Evolutionary conservation across 192 early-diverging fungal species (phyloP), one percentile per base, ranked within the genome.

Genomic region (Dimargaris verticillata): DNA sequence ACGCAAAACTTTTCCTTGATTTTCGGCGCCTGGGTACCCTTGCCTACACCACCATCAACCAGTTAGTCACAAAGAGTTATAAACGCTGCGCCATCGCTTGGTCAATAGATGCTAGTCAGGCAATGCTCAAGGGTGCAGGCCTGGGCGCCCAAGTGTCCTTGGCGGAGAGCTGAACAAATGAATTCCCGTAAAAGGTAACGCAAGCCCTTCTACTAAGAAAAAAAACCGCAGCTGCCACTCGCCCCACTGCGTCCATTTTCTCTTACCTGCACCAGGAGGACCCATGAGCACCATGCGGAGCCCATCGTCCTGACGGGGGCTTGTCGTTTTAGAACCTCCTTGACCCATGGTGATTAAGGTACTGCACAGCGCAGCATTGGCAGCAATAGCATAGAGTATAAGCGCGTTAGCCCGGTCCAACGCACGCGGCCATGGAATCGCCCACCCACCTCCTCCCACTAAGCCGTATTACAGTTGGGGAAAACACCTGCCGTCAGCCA

Each of bases 1-100:
- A 89, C 81, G 69, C 91, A 91, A 80, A 82, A 97, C 70, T 84
- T 80, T 33, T 96, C 91, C 83, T 95, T 95, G 72, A 99, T 96
- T 55, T 68, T 75, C 54, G 94, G 94, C 20, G 94, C 91, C 80
- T 97, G 93, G 57, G 93, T 96, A 29, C 91, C 90, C 79, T 94
- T 92, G 60, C 88, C 79, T 66, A 74, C 10, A 55, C 12, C 28
- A 55, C 28, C 12, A n/a, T n/a, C 18, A 44, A 48, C 5, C 20
- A 58, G 18, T 22, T 24, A n/a, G 25, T 14, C 17, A 3, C 13
- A 38, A 58, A 58, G 28, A 29, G 26, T 63, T 25, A 50, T 44
- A 20, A 41, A 53, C 24, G 44, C 28, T 52, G n/a, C 22, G 28
- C 22, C 25, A 55, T 42, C 25, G 61, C 41, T 20, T 25, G n/a